Base-by-base conservation (phyloP, 306 rosid species). In the Malus sylvestris region DNA sequence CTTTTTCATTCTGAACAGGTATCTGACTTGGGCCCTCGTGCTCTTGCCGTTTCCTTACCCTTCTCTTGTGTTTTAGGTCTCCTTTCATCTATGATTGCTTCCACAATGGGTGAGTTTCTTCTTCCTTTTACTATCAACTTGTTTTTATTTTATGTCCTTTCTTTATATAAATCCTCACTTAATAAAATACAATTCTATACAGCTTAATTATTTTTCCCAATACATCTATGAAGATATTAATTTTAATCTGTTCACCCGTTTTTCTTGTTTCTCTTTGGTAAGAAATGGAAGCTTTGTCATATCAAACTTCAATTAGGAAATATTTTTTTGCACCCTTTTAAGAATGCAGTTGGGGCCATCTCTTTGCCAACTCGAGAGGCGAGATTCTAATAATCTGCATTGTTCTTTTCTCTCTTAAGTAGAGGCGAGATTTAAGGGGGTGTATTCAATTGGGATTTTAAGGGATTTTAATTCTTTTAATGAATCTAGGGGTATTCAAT, bases 41-140 rank as follows among this genome's bases (percentile, higher is more conserved):
- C 98, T 67, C 91, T 93, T 38, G 97, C 95, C 74, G 83, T 93
- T 65, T 82, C 98, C 23, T 79, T 93, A 61, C 98, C 98, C 27
- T 93, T 91, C 84, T 83, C 98, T 22, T 85, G 90, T 52, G 79
- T 84, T 35, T 78, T 93, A 79, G 98, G 98, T 52, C 78, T 93
- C 40, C 85, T 89, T 76, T 88, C 98, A 64, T 88, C 98, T 38
- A 74, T 91, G 85, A 84, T 89, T 70, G 90, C 97, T 53, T 89
- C 98, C 75, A 83, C 91, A 63, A 91, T 89, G 97, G 98, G 98
- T 93, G 82, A 81, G 81, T 55, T 68, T 15, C 1, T 45, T 68
- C 29, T 67, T 42, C 45, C 25, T 65, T 30, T 45, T 42, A 29
- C 18, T 51, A 20, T 69, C 68, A 51, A 13, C 18, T 8, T 83